These are phyloP conservation scores for Saitozyma sp. DNA, from an alignment of 768 basidiomycete species.

Conservation along the genomic window DNA sequence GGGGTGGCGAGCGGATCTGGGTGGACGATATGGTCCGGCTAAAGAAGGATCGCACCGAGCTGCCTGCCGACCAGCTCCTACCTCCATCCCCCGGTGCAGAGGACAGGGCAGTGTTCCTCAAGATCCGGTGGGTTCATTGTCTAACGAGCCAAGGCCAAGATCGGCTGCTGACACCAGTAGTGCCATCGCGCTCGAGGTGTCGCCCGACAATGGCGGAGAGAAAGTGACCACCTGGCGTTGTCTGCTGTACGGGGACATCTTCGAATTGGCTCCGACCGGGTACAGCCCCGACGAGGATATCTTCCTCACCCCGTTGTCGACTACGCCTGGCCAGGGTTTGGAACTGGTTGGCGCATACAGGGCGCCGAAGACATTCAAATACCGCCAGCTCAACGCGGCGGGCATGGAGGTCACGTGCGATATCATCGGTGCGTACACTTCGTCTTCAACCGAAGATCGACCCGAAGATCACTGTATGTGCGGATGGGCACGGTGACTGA, in stretches of 20 bases:
- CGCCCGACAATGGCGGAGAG: background rate
- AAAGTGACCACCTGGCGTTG: constrained; percentile 25
- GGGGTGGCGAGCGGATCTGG: constrained; percentile 88
- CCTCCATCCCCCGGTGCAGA: constrained; percentile 24
- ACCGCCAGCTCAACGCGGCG: constrained; percentile 32
- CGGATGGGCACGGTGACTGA: background rate
- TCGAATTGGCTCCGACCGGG: constrained; percentile 27
- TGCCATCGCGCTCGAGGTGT: constrained; percentile 18
- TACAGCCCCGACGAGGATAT: background rate
- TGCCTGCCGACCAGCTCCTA: constrained; percentile 24
- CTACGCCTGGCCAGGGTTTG: too few relatives aligned
- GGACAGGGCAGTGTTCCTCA: constrained; percentile 32
- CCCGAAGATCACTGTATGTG: too few relatives aligned
- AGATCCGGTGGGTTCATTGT: constrained; percentile 32
- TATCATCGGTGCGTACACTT: constrained; percentile 32
- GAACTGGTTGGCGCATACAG: background rate
- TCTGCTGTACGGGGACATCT: constrained; percentile 39
- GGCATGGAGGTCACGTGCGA: constrained; percentile 40
- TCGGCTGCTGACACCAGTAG: constrained; percentile 17
- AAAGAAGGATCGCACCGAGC: constrained; percentile 24
- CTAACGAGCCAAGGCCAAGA: background rate
- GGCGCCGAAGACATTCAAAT: constrained; percentile 28
- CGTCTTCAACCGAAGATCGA: background rate
- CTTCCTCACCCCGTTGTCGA: background rate
- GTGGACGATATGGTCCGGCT: constrained; percentile 77